Evolutionary conservation across 441 rosid species (phyloP), one percentile per base, ranked within the genome.

Genomic region (Euphorbia celastroides): DNA sequence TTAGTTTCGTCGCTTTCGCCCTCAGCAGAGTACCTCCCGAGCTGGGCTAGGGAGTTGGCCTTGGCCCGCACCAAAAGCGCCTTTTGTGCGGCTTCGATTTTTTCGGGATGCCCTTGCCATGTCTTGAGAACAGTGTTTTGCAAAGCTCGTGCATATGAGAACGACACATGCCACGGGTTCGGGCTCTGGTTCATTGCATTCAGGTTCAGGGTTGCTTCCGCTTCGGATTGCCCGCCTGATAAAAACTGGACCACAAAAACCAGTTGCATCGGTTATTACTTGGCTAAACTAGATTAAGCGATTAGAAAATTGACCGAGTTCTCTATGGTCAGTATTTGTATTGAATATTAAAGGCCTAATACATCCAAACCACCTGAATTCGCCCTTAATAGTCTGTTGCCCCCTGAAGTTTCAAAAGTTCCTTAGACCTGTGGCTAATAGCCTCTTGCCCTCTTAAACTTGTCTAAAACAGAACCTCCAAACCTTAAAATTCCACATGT

Each of bases 201-300:
- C n/a, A n/a, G n/a, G n/a, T n/a, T n/a, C n/a, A n/a, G n/a, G n/a
- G n/a, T n/a, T n/a, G n/a, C n/a, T n/a, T n/a, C n/a, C n/a, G n/a
- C n/a, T n/a, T n/a, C n/a, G n/a, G n/a, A n/a, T n/a, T 94, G 99
- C 69, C 99, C 99, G 64, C 99, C 99, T 0, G 99, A 94, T 74
- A 94, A 77, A 79, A 94, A 94, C 99, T 89, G 86, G 27, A 16
- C 64, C 65, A 60, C 16, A 51, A 63, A 59, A 27, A 54, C 27
- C 59, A 60, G 65, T 41, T 36, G 19, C n/a, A 58, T 27, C 17
- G 23, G 28, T 50, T 3, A 25, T 5, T 3, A 48, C 38, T 16
- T 5, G n/a, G 17, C 7, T 12, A 6, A 25, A 30, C n/a, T 6
- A 41, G n/a, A 26, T 0, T 5, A 34, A 9, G 50, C 16, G 23